Conservation (phyloP, 2,329 filamentous ascomycete genomes). For the Aotearoamyces nothofagi region DNA sequence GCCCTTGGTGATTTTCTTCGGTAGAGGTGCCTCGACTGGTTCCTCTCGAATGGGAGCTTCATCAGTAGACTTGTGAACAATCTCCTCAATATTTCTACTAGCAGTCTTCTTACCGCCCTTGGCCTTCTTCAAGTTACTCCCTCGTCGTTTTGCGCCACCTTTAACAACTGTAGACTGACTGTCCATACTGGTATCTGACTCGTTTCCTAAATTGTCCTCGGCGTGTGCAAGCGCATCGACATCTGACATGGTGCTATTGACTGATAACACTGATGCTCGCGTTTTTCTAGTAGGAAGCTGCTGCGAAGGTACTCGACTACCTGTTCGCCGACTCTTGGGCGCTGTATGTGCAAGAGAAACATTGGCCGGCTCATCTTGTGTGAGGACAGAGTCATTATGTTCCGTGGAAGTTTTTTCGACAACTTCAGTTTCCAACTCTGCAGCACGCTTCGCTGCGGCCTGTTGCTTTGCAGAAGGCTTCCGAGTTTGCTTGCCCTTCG, state of each 20-base stretch:
- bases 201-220: conserved; percentile 19
- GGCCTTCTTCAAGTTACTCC: conserved; percentile 12
- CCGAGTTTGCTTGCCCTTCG: conserved; percentile 15
- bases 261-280: conserved; percentile 10
- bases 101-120: conserved; percentile 13
- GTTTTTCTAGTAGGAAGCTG: conserved; percentile 7
- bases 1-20: conserved; percentile 1
- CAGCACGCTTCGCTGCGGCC: conserved; percentile 13
- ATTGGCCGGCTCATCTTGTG: too few relatives aligned
- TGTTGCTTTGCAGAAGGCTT: conserved; percentile 17
- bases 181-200: conserved; percentile 18
- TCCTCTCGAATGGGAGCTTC: conserved; percentile 1
- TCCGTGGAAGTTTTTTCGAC: too few relatives aligned
- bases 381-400: too few relatives aligned
- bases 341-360: too few relatives aligned
- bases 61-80: conserved; percentile 8
- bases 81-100: conserved; percentile 12
- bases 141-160: conserved; percentile 8
- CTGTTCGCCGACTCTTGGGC: conserved; percentile 11
- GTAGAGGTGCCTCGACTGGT: conserved; percentile 1
- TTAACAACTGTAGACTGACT: conserved; percentile 15
- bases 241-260: conserved; percentile 1
- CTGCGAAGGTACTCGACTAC: conserved; percentile 8
- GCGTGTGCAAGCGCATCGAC: conserved; percentile 3
- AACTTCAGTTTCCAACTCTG: conserved; percentile 6